Conservation (phyloP, 768 basidiomycete species). For the Tricholomella constricta region DNA sequence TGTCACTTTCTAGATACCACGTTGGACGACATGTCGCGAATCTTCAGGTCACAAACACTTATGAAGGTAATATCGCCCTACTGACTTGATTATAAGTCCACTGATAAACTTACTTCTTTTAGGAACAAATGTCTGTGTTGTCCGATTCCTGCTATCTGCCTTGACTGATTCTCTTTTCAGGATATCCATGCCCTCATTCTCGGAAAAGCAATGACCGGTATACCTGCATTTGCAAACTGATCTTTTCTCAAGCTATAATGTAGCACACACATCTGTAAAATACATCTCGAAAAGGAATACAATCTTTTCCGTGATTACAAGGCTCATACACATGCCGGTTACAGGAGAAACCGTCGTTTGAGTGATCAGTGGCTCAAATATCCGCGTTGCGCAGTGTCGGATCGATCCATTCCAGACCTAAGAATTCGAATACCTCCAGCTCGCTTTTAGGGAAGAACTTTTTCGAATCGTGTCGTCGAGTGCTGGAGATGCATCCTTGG, state of each 20-base stretch:
- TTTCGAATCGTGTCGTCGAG: slow-evolving; percentile 64
- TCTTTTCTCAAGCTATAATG: neutral
- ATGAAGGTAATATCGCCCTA: slow-evolving; percentile 62
- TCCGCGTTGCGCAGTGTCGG: slow-evolving; percentile 76
- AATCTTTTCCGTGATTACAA: too few species aligned
- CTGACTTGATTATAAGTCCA: neutral
- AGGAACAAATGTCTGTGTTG: slow-evolving; percentile 60
- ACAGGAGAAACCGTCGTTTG: slow-evolving; percentile 31
- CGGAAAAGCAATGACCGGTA: slow-evolving; percentile 90
- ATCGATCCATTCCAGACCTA: slow-evolving; percentile 71
- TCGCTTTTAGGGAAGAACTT: slow-evolving; percentile 63
- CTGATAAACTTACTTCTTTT: slow-evolving; percentile 5
- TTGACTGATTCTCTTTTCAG: slow-evolving; percentile 36
- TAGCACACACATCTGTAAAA: neutral
- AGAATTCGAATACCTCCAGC: slow-evolving; percentile 68
- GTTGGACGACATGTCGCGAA: slow-evolving; percentile 95
- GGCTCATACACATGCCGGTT: neutral
- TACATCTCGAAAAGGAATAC: neutral
- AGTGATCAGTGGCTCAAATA: too few species aligned
- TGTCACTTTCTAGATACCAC: slow-evolving; percentile 64
- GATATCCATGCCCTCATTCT: slow-evolving; percentile 92
- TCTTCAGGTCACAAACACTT: slow-evolving; percentile 94
- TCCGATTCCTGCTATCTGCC: slow-evolving; percentile 9
- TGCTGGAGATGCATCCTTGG: slow-evolving; percentile 36
- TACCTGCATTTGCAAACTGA: slow-evolving; percentile 79